Evolutionary conservation across 2,329 filamentous ascomycete genomes (phyloP).

Genomic region (Penicillium olsonii): DNA sequence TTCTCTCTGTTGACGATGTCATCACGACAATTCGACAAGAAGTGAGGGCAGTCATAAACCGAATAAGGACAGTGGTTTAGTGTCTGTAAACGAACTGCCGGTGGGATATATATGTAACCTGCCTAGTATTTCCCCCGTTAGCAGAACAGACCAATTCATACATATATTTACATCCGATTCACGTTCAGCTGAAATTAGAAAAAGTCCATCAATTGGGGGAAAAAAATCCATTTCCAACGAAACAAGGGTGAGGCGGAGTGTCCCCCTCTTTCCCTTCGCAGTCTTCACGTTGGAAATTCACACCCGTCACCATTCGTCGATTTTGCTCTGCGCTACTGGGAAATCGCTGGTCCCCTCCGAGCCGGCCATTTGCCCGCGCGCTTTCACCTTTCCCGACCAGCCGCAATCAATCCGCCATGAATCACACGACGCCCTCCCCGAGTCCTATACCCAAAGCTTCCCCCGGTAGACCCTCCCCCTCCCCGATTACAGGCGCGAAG

Average conservation of each 20-base stretch:
- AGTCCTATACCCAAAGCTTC: constrained; percentile 34
- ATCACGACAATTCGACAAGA: constrained; percentile 13
- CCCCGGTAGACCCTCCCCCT: constrained; percentile 27
- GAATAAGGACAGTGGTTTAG: constrained; percentile 1
- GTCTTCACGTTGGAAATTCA: too few species aligned
- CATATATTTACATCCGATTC: too few species aligned
- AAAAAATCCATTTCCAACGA: too few species aligned
- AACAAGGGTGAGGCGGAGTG: too few species aligned
- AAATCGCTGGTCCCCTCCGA: constrained; percentile 28
- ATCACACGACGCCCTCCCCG: constrained; percentile 37
- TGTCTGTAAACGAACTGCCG: neutral
- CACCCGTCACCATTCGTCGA: neutral
- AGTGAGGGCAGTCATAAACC: constrained; percentile 5
- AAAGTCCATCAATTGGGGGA: too few species aligned
- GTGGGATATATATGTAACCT: too few species aligned
- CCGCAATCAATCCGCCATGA: constrained; percentile 24
- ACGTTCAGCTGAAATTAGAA: too few species aligned
- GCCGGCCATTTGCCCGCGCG: constrained; percentile 19
- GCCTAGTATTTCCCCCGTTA: neutral
- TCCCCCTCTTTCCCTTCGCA: neutral
- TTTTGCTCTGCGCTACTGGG: constrained; percentile 22
- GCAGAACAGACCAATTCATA: too few species aligned
- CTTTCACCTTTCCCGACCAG: neutral
- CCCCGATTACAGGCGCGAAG: constrained; percentile 52
- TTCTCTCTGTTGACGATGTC: constrained; percentile 15